Evolutionary conservation across 352 stramenopile genomes (phyloP), one percentile per base, ranked within the genome.

Genomic region (Pythium pyrilobum): DNA sequence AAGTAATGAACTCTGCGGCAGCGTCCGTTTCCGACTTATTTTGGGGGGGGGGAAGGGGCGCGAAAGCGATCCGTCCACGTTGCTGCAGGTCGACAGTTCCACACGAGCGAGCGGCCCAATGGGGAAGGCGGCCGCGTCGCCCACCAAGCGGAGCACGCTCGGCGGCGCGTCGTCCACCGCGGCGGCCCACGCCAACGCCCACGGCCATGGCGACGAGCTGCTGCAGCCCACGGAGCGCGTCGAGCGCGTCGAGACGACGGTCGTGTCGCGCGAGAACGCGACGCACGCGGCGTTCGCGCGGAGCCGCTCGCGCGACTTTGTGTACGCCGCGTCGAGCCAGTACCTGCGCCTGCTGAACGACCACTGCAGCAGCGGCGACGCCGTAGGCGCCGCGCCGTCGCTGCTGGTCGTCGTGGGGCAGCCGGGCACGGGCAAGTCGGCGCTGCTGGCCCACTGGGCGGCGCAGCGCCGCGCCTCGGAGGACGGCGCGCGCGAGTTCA

Each of bases 371-470:
- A 66, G 62, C 60, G 67, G 31, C 55, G 48, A 27, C 56, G 74
- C 20, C 31, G 49, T 13, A 25, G 23, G 27, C 41, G 58, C 25
- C 23, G 37, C 38, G 31, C 81, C 74, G 13, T 66, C 78, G 32
- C 38, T 90, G 9, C 50, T 91, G 6, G 80, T 81, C 0, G 74
- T 91, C 5, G 64, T 90, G 39, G 74, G 78, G 9, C 66, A 78
- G 20, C 65, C 82, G 7, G 83, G 78, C 3, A 71, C 72, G n/a
- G 81, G 83, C 20, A 93, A 93, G 52, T 89, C 83, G 6, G 68
- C 83, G n/a, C 52, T 93, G 31, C 66, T 93, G 2, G 72, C 80
- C 0, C 81, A 93, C 49, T 92, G 81, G 79, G 81, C 78, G 0
- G 66, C 77, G 4, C 56, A 71, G 27, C 74, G 79, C 0, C 74